Base-by-base conservation (phyloP, 2,329 filamentous ascomycete genomes). In the Cadophora luteo-olivacea region DNA sequence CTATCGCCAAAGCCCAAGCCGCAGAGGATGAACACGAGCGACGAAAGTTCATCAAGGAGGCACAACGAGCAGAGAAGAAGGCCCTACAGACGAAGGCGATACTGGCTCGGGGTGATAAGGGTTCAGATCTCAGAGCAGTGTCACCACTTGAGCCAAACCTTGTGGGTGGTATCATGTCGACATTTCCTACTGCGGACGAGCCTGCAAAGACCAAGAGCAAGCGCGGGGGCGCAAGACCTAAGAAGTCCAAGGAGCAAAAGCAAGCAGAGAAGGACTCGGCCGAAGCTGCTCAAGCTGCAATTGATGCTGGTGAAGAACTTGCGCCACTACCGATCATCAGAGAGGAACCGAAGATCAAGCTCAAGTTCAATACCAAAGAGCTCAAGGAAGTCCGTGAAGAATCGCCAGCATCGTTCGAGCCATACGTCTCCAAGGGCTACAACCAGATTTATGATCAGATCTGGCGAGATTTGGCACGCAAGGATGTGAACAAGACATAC, bases 371-470 rank as follows among this genome's bases (percentile, higher is more conserved):
- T 58, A 73, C 80, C 61, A 85, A 84, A 74, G 73, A 79, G 49
- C 72, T 80, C 65, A 81, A 81, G 67, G 80, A 83, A 22, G 65
- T 74, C 64, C 69, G 79, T 76, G 77, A 78, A 84, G 89, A 77
- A 77, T 82, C 78, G 78, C 77, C 78, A 41, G 74, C 76, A 22
- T 68, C 70, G 1, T 73, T 77, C 32, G 77, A 78, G 64, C 77
- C 78, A 69, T 96, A 92, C 80, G 90, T 92, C 73, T 96, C 94
- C 62, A 97, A 97, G 79, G 94, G 92, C 22, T 99, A 97, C 82
- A 94, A 97, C 77, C 94, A 97, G 79, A 95, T 99, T 68, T 97
- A 97, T 79, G 94, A 97, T 76, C 94, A 97, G 79, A 98, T 98
- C 73, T 97, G 93, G 91, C 92, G 95, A 72, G 96, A 99, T 77